Conservation (phyloP, 2,329 filamentous ascomycete species). For the Eutypa lata region DNA sequence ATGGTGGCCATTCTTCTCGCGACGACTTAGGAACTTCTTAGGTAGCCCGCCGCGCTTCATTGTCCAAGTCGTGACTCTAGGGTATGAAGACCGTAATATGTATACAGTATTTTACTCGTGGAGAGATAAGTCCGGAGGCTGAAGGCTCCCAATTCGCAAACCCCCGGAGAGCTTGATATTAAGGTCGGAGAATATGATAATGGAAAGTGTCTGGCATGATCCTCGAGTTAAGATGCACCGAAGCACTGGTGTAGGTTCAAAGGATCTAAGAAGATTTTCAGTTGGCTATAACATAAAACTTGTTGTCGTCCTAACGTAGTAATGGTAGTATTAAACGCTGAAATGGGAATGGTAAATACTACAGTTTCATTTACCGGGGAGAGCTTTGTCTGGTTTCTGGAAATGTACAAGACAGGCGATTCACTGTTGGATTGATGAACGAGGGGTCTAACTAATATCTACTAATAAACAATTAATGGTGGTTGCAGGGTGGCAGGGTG, state of each 20-base stretch:
- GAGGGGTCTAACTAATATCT: not conserved
- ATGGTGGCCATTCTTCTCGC: constrained; percentile 60
- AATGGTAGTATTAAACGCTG: not conserved
- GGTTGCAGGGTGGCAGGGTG: not conserved
- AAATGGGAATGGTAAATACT: not conserved
- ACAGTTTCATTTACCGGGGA: not conserved
- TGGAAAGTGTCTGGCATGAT: not conserved
- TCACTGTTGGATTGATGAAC: not conserved
- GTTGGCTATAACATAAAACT: too few relatives aligned
- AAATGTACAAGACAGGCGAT: not conserved
- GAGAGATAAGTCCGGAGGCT: not conserved
- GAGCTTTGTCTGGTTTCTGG: not conserved
- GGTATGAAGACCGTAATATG: too few relatives aligned
- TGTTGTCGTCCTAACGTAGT: not conserved
- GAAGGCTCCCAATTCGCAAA: not conserved
- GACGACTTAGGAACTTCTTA: constrained; percentile 67
- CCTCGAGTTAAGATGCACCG: not conserved
- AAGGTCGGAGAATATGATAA: not conserved
- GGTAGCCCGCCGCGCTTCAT: constrained; percentile 50
- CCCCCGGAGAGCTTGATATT: not conserved
- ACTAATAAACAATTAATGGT: not conserved
- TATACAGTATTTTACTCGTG: not conserved
- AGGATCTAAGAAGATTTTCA: too few relatives aligned
- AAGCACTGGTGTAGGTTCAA: too few relatives aligned
- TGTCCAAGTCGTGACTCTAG: constrained; percentile 17